phyloP scores from a whole-genome alignment of 148 eudicot species.

The Rhododendron ovatum region DNA sequence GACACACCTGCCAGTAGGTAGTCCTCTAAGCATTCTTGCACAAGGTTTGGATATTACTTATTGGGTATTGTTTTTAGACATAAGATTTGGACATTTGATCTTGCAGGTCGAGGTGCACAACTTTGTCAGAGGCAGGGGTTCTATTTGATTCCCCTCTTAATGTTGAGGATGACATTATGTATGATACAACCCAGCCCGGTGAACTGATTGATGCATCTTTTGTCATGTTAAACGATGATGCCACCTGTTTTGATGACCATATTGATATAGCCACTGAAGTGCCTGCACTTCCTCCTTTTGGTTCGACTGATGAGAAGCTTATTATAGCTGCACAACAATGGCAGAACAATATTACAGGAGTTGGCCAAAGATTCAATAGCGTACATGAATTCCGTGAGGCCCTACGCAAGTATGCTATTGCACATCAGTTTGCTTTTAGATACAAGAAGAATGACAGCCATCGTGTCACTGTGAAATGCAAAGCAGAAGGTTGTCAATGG shows the following conservation, averaged over 20 bases:
- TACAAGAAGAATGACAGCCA: constrained; percentile 95
- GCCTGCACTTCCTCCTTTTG: constrained; percentile 24
- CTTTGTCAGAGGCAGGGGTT: constrained; percentile 61
- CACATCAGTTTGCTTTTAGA: constrained; percentile 80
- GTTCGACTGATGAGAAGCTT: constrained; percentile 60
- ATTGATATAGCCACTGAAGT: constrained; percentile 41
- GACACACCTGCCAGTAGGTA: constrained; percentile 86
- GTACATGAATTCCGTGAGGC: constrained; percentile 89
- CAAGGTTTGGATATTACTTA: constrained; percentile 2
- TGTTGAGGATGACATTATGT: constrained; percentile 38
- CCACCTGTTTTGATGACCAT: constrained; percentile 33
- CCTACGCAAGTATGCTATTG: constrained; percentile 79
- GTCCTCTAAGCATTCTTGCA: constrained; percentile 12
- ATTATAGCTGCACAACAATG: constrained; percentile 74
- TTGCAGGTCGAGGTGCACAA: constrained; percentile 88
- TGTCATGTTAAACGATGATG: constrained; percentile 44
- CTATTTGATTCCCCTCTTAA: constrained; percentile 43
- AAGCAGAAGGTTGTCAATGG: constrained; percentile 93
- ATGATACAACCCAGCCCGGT: constrained; percentile 47
- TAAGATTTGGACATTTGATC: constrained; percentile 20
- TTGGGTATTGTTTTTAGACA: constrained; percentile 4
- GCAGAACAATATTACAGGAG: constrained; percentile 87
- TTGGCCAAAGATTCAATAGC: constrained; percentile 88
- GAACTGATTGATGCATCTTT: constrained; percentile 58
- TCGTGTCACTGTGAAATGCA: constrained; percentile 95